A percentile compares a stretch with the other conserved stretches of the same genome.
Evolutionary conservation across 23 red algal genomes (phyloP).

Genomic region (Gracilaria caudata): DNA sequence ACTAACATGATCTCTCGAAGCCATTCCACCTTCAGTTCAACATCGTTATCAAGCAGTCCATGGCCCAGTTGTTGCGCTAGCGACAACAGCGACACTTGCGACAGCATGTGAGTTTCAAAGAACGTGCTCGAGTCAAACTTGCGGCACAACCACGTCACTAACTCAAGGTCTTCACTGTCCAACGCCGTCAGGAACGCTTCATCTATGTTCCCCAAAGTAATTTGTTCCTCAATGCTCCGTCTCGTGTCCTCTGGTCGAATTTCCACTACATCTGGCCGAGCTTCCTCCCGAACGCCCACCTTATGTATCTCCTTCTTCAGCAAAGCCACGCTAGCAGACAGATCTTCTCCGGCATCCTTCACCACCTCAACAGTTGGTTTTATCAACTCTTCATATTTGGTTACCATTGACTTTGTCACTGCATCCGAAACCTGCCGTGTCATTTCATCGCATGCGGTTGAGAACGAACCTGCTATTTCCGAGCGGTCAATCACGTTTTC

Average conservation of each 20-base stretch:
- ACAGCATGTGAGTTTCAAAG: slow-evolving; percentile 58
- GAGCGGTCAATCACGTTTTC: slow-evolving; percentile 30
- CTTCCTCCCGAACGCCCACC: neutral
- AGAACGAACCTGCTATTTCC: slow-evolving; percentile 33
- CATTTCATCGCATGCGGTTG: slow-evolving; percentile 66
- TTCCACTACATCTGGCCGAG: slow-evolving; percentile 12
- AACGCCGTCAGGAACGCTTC: slow-evolving; percentile 58
- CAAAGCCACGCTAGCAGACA: slow-evolving; percentile 35
- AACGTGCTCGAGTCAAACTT: slow-evolving; percentile 62
- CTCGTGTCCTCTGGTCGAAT: slow-evolving; percentile 45
- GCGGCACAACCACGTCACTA: slow-evolving; percentile 52
- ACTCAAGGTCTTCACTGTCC: slow-evolving; percentile 47
- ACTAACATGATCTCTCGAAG: slow-evolving; percentile 68
- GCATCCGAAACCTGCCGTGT: slow-evolving; percentile 50
- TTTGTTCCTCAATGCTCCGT: slow-evolving; percentile 54
- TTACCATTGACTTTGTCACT: slow-evolving; percentile 47
- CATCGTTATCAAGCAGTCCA: slow-evolving; percentile 31
- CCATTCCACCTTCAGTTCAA: slow-evolving; percentile 67
- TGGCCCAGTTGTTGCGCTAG: slow-evolving; percentile 58
- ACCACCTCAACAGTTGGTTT: slow-evolving; percentile 38
- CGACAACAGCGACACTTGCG: slow-evolving; percentile 48
- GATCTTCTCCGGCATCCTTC: slow-evolving; percentile 49
- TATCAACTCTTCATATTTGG: slow-evolving; percentile 65
- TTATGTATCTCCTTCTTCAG: slow-evolving; percentile 36
- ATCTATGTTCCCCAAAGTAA: slow-evolving; percentile 44